Evolutionary conservation across 306 rosid species (phyloP).

Genomic region (Begonia peltatifolia): DNA sequence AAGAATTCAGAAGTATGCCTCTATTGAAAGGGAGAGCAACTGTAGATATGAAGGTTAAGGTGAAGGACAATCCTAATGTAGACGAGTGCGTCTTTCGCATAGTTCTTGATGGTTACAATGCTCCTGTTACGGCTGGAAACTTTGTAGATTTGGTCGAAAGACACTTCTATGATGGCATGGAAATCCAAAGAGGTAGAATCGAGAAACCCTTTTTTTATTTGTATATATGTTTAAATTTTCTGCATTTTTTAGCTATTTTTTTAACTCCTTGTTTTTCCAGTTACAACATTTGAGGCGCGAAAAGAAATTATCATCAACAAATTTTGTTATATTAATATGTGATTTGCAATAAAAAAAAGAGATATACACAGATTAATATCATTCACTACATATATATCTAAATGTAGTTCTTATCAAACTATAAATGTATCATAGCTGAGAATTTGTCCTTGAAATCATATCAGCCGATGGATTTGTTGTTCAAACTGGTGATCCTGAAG

Average conservation of each 20-base stretch:
- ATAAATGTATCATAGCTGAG: no score
- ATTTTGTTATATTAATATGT: no score
- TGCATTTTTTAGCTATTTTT: no score
- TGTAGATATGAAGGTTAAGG: constrained; percentile 97
- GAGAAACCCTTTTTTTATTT: neutral
- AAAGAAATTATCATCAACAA: no score
- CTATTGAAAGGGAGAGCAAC: constrained; percentile 89
- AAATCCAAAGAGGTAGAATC: constrained; percentile 81
- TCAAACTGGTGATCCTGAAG: constrained; percentile 98
- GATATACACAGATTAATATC: neutral
- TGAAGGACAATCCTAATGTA: constrained; percentile 80
- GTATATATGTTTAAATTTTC: no score
- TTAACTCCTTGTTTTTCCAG: no score
- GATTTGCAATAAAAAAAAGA: no score
- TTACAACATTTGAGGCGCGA: no score
- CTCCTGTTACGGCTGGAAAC: constrained; percentile 92
- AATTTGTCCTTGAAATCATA: constrained; percentile 8
- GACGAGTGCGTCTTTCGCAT: constrained; percentile 76
- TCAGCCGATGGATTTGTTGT: constrained; percentile 97
- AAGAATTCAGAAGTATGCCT: constrained; percentile 76
- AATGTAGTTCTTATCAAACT: neutral
- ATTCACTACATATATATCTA: neutral
- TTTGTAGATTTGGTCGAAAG: constrained; percentile 85
- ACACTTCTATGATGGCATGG: constrained; percentile 94
- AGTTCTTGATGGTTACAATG: constrained; percentile 89